Base-by-base conservation (phyloP, 257 asterid species). In the Ophiorrhiza pumila region DNA sequence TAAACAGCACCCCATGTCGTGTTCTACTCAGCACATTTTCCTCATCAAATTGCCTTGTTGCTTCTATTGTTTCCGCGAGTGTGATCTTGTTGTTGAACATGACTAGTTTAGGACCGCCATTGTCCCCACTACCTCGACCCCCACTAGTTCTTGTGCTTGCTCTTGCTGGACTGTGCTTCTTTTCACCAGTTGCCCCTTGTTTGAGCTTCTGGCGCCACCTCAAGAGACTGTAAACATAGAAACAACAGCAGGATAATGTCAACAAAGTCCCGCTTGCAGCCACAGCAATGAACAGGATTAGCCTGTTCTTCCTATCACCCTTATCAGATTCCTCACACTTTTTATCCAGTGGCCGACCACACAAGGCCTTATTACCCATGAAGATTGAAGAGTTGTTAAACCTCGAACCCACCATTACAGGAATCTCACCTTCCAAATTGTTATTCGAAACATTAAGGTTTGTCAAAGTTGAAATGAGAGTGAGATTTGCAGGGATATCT, bases 41-140 rank as follows among this genome's bases (percentile, higher is more conserved):
- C 74, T 89, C 96, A 8, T 89, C 96, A 41, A 89, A 89, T 8
- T 85, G 86, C 79, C 93, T 79, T 0, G 96, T 87, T 52, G 95
- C 95, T 74, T 87, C 90, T 10, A 84, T 69, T 23, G 96, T 89
- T 78, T 87, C 96, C 1, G 93, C 86, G 14, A 89, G 68, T 32
- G 96, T 84, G 76, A 89, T 87, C 81, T 80, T 87, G 83, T 81
- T 76, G 63, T 89, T 89, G 83, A 89, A 89, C 93, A 89, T 89
- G 63, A 87, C 78, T 29, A 89, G 91, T 75, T 83, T 89, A 0
- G 88, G 90, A 6, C 91, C 93, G 22, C 85, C 88, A 46, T 79
- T 85, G 55, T 85, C 96, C 4, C 89, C 83, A 58, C 92, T 89
- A 17, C 88, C 79, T 9, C 90, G 95, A 18, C 89, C 92, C 10